Conservation (phyloP, 768 basidiomycete genomes). For the Kwoniella europaea region DNA sequence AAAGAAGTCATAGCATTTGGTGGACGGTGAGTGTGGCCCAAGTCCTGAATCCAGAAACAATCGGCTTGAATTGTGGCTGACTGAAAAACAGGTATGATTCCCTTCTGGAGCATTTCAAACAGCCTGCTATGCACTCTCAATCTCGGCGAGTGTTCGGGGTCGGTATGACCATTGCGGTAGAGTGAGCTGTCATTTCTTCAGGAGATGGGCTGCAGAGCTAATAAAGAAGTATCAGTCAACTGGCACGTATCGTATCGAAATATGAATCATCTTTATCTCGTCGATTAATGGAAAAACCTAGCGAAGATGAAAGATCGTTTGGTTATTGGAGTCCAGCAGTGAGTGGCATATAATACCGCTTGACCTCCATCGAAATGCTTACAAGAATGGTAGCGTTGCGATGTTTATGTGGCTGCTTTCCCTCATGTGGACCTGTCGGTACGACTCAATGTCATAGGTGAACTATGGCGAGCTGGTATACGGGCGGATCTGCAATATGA, state of each 20-base stretch:
- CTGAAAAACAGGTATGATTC: slow-evolving; percentile 45
- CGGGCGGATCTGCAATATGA: slow-evolving; percentile 57
- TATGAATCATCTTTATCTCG: slow-evolving; percentile 48
- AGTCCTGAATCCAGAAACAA: neutral
- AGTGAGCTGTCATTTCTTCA: slow-evolving; percentile 33
- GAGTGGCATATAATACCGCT: slow-evolving; percentile 14
- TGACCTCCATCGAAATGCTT: neutral
- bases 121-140: slow-evolving; percentile 43
- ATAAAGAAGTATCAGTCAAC: slow-evolving; percentile 31
- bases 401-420: slow-evolving; percentile 53
- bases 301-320: slow-evolving; percentile 50
- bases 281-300: slow-evolving; percentile 48
- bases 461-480: slow-evolving; percentile 55
- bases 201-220: neutral
- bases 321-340: slow-evolving; percentile 54
- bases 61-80: neutral
- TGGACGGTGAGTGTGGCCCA: slow-evolving; percentile 39
- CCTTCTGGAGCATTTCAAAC: slow-evolving; percentile 52
- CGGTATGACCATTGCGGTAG: slow-evolving; percentile 54
- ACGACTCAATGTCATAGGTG: slow-evolving; percentile 47
- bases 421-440: slow-evolving; percentile 44
- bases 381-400: slow-evolving; percentile 41
- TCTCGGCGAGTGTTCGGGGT: slow-evolving; percentile 47
- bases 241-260: slow-evolving; percentile 45
- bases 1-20: slow-evolving; percentile 53